Conservation (phyloP, 441 rosid genomes). For the Eutrema salsugineum region DNA sequence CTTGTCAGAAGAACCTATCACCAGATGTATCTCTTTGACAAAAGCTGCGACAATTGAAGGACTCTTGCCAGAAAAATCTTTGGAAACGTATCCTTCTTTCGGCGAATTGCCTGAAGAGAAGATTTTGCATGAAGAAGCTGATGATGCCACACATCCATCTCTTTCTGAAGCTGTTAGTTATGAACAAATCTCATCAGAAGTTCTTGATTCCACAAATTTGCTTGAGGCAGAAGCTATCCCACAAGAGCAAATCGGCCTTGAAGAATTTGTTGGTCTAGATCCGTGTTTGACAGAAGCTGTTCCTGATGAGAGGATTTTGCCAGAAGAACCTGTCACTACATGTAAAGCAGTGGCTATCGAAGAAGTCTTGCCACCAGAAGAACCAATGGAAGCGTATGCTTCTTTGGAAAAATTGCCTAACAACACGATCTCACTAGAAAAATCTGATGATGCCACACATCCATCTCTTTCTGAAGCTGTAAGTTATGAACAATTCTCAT, state of each 20-base stretch:
- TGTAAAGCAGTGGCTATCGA: not conserved
- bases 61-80: slow-evolving; percentile 4
- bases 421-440: not conserved
- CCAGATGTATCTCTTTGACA: slow-evolving; percentile 13
- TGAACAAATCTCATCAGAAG: not conserved
- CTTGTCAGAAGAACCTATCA: slow-evolving; percentile 7
- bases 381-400: not conserved
- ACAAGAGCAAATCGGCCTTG: not conserved
- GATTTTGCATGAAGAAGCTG: slow-evolving; percentile 1
- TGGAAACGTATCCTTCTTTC: not conserved
- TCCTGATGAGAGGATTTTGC: slow-evolving; percentile 7
- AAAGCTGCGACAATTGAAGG: not conserved
- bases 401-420: slow-evolving; percentile 5
- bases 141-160: slow-evolving; percentile 8
- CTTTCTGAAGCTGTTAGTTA: slow-evolving; percentile 5
- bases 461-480: slow-evolving; percentile 11
- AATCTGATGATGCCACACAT: slow-evolving; percentile 5
- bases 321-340: slow-evolving; percentile 14
- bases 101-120: not conserved
- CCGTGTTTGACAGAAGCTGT: not conserved
- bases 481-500: slow-evolving; percentile 4
- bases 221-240: slow-evolving; percentile 2
- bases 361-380: slow-evolving; percentile 8
- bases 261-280: not conserved
- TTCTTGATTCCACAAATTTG: not conserved